Evolutionary conservation across 2,329 filamentous ascomycete species (phyloP).

Genomic region (Microascus cirrosus): DNA sequence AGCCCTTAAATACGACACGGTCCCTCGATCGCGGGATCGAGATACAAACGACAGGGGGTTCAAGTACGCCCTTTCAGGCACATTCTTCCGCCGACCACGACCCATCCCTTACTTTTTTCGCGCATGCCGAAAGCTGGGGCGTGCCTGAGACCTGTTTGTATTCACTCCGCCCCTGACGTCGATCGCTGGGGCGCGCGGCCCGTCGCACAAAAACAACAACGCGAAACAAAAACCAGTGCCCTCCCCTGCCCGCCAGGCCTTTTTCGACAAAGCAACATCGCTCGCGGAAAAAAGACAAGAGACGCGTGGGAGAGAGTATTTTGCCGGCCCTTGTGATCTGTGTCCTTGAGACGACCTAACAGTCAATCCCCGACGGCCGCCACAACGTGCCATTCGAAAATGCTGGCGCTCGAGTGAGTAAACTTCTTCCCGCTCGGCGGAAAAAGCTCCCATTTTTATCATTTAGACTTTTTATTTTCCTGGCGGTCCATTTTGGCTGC

Average conservation of each 20-base stretch:
- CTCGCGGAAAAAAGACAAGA: not conserved
- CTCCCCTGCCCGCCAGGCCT: not conserved
- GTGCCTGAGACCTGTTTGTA: not conserved
- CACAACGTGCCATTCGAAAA: slow-evolving; percentile 5
- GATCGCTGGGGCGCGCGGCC: not conserved
- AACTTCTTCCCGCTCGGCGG: not conserved
- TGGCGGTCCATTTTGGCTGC: not conserved
- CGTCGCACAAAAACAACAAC: not conserved
- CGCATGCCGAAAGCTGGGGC: not conserved
- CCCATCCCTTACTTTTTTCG: not conserved
- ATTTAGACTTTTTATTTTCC: not conserved
- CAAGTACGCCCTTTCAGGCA: not conserved
- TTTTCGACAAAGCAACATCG: not conserved
- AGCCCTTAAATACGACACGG: not conserved
- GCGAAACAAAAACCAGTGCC: not conserved
- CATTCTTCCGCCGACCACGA: not conserved
- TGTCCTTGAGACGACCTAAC: not conserved
- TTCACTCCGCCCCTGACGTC: not conserved
- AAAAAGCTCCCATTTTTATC: not conserved
- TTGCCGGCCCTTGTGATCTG: not conserved
- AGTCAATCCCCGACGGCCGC: not conserved
- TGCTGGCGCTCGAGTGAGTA: slow-evolving; percentile 19
- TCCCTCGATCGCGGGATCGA: not conserved
- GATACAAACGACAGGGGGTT: not conserved
- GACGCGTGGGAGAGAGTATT: not conserved